Base-by-base conservation (phyloP, 2,329 filamentous ascomycete species). In the Dothidotthia symphoricarpi region DNA sequence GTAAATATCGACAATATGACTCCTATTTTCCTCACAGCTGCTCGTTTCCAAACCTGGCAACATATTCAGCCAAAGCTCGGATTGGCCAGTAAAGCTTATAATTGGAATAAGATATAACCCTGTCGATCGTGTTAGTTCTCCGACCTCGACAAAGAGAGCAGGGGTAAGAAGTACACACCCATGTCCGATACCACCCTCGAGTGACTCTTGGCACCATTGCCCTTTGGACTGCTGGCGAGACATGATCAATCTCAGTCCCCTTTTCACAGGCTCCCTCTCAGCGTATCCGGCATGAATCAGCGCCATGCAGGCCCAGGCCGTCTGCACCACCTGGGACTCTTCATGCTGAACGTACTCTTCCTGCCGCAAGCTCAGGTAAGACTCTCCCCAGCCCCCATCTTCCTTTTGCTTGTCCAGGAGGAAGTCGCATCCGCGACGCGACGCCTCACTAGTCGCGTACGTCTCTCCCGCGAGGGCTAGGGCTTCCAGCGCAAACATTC, bases 381-480 rank as follows among this genome's bases (percentile, higher is more conserved):
- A 25, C 38, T 41, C 38, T n/a, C 38, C 33, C 38, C 38, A 41
- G 13, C 38, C 38, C 15, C 38, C 38, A 37, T 41, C 38, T 3
- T 30, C 26, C 16, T 26, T 29, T 19, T 41, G 38, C 12, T 41
- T 31, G 12, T 5, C 22, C 2, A 41, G 13, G 13, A 41, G 28
- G n/a, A 41, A 41, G 7, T 36, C 14, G 14, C 38, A 41, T 12
- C 14, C 38, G 7, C 33, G 31, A 12, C 28, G 31, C 10, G 14
- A 10, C 3, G 32, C 16, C 15, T 22, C 38, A 30, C 11, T 9
- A 16, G 22, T 41, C 19, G 19, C 16, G 14, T 41, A 31, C 4
- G n/a, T 22, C 11, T 31, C n/a, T 12, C 33, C 38, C 24, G 30
- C 26, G 16, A 13, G 7, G n/a, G 33, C 38, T 15, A 41, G 33